Percentiles rank a stretch among this genome's conserved stretches.
These are phyloP conservation scores for Tricholoma terreum DNA, from an alignment of 768 basidiomycete genomes.

Conservation along the genomic window DNA sequence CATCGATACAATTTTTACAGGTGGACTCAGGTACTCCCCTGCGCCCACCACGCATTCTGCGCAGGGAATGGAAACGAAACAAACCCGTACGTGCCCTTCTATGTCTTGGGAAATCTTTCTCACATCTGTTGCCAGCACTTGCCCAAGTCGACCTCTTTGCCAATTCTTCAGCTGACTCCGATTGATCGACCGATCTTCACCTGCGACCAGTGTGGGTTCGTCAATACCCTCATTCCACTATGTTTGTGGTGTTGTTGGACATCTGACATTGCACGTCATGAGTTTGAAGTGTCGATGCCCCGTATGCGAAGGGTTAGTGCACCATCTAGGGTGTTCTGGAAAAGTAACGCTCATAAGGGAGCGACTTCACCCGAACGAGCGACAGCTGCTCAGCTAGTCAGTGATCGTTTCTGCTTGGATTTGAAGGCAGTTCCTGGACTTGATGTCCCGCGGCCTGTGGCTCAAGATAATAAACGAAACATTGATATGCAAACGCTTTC, in stretches of 20 bases:
- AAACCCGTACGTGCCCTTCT: conserved; percentile 30
- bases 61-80: conserved; percentile 41
- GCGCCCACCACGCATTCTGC: conserved; percentile 30
- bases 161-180: conserved; percentile 40
- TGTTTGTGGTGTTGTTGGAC: conserved; percentile 53
- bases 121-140: conserved; percentile 32
- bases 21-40: neutral
- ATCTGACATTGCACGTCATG: conserved; percentile 36
- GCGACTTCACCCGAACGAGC: neutral
- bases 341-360: neutral
- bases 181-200: conserved; percentile 40
- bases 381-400: neutral
- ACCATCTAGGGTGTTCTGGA: conserved; percentile 22
- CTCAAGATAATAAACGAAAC: neutral
- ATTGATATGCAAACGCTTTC: neutral
- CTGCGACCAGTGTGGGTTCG: conserved; percentile 45
- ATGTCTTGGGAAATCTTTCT: conserved; percentile 4
- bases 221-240: conserved; percentile 45
- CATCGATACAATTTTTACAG: neutral
- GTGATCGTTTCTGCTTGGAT: neutral
- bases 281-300: conserved; percentile 37
- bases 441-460: neutral
- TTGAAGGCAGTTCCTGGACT: neutral
- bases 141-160: conserved; percentile 44
- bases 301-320: conserved; percentile 34